Base-by-base conservation (phyloP, 2,329 filamentous ascomycete genomes). In the Fusarium penzigii region DNA sequence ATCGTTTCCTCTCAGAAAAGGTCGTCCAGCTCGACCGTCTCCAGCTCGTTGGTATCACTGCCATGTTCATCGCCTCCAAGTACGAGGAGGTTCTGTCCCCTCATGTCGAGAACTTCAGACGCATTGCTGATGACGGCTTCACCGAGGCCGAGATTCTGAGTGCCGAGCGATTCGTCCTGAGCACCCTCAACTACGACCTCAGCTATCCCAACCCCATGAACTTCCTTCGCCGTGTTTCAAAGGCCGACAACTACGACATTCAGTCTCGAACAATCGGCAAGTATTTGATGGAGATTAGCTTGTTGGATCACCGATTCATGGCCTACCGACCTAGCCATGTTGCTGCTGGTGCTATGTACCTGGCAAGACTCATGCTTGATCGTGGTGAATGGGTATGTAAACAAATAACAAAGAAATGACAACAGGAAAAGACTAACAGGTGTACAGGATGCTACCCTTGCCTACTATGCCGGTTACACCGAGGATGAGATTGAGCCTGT, bases 171-270 rank as follows among this genome's bases (percentile, higher is more conserved):
- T 96, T 95, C 71, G 87, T 99, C 61, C 86, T 99, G 47, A 84
- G 85, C 61, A 92, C 92, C 6, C 83, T 99, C 56, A 88, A 97
- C 77, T 99, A 97, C 72, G 93, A 99, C 70, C 85, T 99, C 59
- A 97, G 92, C 78, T 99, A 97, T 70, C 94, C 94, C 51, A 99
- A 99, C 75, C 94, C 94, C 17, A 99, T 99, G 94, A 99, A 99
- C 82, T 99, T 99, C 78, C 85, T 99, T 55, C 90, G 94, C 60
- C 90, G 95, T 63, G 96, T 99, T 74, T 97, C 93, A 56, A 99
- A 99, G 81, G 95, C 94, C 68, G 95, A 99, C 77, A 94, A 96
- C 79, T 99, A 99, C 76, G 93, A 99, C 74, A 96, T 97, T 67
- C 91, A 97, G 73, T 96, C 92, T 55, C 90, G 94, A 66, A 99